Evolutionary conservation across 2,329 filamentous ascomycete species (phyloP).

Genomic region (Sordariomycetes sp.): DNA sequence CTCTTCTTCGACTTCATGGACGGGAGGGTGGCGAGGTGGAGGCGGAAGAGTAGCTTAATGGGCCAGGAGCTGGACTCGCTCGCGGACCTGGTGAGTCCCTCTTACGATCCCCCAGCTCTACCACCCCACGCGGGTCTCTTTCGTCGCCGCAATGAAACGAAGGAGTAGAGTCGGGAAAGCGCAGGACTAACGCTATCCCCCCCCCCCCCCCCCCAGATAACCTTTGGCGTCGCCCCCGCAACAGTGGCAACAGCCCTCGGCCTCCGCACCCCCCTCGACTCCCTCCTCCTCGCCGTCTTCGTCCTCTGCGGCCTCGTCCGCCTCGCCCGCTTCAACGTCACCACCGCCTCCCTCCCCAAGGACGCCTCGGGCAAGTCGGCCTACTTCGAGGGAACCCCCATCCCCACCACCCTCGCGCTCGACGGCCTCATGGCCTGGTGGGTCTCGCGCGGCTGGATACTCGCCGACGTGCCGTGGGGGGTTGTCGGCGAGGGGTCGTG

Average conservation of each 20-base stretch:
- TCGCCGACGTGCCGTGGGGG: conserved; percentile 68
- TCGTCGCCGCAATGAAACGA: too few relatives aligned
- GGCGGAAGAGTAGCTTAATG: conserved; percentile 95
- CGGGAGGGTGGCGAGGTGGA: conserved; percentile 90
- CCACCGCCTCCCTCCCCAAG: conserved; percentile 78
- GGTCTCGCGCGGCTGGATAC: conserved; percentile 67
- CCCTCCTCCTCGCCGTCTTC: conserved; percentile 70
- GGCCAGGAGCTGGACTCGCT: conserved; percentile 94
- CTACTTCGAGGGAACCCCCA: conserved; percentile 96
- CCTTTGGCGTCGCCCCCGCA: conserved; percentile 86
- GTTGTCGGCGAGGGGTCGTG: conserved; percentile 44
- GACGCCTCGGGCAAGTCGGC: conserved; percentile 81
- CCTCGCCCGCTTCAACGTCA: conserved; percentile 95
- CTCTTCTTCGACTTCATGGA: conserved; percentile 98
- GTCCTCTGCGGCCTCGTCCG: conserved; percentile 89
- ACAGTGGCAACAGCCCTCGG: conserved; percentile 81
- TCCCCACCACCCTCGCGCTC: conserved; percentile 76
- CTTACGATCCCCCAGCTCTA: background rate
- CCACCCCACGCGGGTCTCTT: too few relatives aligned
- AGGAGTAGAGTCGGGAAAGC: too few relatives aligned
- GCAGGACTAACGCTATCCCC: background rate
- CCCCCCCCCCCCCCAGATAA: conserved; percentile 65
- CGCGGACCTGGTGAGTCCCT: conserved; percentile 68
- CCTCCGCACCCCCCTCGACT: conserved; percentile 72
- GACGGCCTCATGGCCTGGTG: conserved; percentile 82